A percentile compares a stretch with the other conserved stretches of the same genome.
Evolutionary conservation across 257 asterid species (phyloP).

Genomic region (Parsonsia alboflavescens): DNA sequence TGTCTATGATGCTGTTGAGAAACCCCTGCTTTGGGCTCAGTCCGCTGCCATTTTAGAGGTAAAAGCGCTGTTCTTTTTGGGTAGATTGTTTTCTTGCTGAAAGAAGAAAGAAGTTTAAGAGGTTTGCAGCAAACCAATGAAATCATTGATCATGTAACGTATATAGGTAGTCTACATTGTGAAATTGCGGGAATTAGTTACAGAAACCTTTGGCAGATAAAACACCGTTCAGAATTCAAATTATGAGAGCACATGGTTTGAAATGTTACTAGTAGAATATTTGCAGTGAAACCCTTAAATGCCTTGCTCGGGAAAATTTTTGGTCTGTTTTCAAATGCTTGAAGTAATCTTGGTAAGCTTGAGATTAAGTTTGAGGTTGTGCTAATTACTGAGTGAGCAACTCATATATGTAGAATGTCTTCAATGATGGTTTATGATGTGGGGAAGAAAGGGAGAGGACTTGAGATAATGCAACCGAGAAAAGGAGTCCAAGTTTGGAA

Average conservation of each 20-base stretch:
- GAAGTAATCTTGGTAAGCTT: background rate
- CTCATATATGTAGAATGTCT: background rate
- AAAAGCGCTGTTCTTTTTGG: background rate
- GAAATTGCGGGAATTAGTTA: background rate
- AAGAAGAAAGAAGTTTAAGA: background rate
- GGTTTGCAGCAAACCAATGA: background rate
- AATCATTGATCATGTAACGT: background rate
- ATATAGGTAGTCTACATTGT: background rate
- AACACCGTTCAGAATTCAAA: background rate
- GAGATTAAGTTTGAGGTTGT: background rate
- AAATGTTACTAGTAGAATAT: background rate
- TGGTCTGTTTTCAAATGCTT: background rate
- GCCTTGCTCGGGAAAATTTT: background rate
- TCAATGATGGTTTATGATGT: background rate
- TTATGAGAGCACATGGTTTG: background rate
- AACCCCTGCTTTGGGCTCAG: slow-evolving; percentile 77
- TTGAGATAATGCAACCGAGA: background rate
- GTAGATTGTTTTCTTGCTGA: background rate
- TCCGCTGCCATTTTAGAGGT: slow-evolving; percentile 79
- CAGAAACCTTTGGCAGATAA: background rate
- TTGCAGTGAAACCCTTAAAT: background rate
- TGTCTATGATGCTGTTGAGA: slow-evolving; percentile 75
- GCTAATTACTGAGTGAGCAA: background rate
- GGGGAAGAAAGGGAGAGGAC: background rate
- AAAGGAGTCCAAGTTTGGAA: background rate